Evolutionary conservation across 1,139 yeast genomes (phyloP), one percentile per base, ranked within the genome.

Genomic region (Geotrichum candidum): DNA sequence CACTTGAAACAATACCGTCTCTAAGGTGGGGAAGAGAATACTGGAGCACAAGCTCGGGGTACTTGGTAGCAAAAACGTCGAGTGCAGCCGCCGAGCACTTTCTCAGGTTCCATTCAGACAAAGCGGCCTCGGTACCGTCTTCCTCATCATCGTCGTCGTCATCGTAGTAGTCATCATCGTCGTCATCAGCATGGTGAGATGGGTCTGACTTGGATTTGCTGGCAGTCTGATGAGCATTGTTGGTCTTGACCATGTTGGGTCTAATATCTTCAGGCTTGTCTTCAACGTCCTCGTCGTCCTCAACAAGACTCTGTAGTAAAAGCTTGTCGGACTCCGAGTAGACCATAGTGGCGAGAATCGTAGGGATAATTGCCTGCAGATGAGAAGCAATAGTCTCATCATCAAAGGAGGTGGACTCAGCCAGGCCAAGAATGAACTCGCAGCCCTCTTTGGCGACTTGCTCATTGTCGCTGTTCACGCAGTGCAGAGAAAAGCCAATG

Each of bases 61-160:
- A 80, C 59, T 81, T 79, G 33, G 85, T 80, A 0, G 97, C 88
- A 64, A 94, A 78, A 2, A 87, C 82, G 73, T 94, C 99, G 57
- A 94, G 79, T 0, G 97, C 87, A 1, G 97, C 96, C 6, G 98
- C 98, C 6, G 97, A 82, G 73, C 98, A 92, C 74, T 92, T 94
- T 72, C 99, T 82, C 64, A 94, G 76, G 69, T 87, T 90, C 99
- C 99, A 94, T 68, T 86, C 92, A 56, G 85, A 85, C 54, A 84
- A 77, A 50, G 82, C 84, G 61, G 77, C 80, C 65, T 81, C 88
- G 59, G 82, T 84, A 54, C 85, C 92, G 33, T 80, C 87, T 41
- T 85, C 92, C 54, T 84, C 89, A 5, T 80, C 84, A 38, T 80
- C 84, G 48, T 79, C 82, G 27, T 80, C 83, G n/a, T n/a, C n/a